These are phyloP conservation scores for Eutrema japonicum DNA, from an alignment of 345 rosid species.

Conservation along the genomic window DNA sequence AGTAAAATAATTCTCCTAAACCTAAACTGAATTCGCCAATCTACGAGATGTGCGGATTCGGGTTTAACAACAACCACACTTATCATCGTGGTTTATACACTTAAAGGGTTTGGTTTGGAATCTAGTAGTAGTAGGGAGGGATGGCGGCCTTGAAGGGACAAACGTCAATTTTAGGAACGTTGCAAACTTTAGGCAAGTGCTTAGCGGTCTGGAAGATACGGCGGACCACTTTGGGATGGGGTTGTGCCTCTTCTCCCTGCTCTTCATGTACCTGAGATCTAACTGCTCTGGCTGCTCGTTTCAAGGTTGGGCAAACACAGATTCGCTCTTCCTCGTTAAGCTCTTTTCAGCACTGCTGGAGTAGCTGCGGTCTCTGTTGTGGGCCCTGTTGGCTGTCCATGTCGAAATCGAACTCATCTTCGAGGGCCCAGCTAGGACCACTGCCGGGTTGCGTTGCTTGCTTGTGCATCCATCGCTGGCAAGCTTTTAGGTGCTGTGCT, in stretches of 20 bases:
- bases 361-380: neutral
- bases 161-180: neutral
- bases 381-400: neutral
- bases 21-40: too few species aligned
- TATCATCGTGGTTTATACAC: neutral
- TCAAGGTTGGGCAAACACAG: conserved; percentile 40
- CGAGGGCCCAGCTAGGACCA: too few species aligned
- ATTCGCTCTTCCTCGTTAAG: conserved; percentile 15
- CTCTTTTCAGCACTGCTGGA: conserved; percentile 38
- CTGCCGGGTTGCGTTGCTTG: neutral
- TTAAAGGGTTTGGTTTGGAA: too few species aligned
- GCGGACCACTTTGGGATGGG: too few species aligned
- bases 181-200: conserved; percentile 33
- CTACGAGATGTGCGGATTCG: too few species aligned
- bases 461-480: conserved; percentile 20
- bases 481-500: conserved; percentile 18
- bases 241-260: neutral
- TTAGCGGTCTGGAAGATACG: conserved; percentile 12
- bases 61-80: conserved; percentile 10
- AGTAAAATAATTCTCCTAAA: too few species aligned
- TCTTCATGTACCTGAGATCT: neutral
- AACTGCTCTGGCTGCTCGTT: conserved; percentile 18
- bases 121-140: neutral
- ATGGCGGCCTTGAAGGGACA: conserved; percentile 27
- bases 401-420: too few species aligned